Conservation (phyloP, 768 basidiomycete genomes). For the Chalciporus pseudorubinellus region DNA sequence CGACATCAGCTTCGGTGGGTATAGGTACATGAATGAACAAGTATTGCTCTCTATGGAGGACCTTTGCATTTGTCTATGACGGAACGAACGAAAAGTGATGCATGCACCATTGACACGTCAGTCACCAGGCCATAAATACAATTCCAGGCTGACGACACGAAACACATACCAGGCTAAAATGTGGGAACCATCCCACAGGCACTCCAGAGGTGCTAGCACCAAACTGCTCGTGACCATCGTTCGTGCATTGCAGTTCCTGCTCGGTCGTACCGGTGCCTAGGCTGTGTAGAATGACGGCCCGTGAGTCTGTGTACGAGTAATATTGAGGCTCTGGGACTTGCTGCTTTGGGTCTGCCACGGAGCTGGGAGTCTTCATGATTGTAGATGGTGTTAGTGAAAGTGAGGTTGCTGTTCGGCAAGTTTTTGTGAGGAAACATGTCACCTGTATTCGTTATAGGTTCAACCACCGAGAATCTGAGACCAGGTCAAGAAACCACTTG, state of each 20-base stretch:
- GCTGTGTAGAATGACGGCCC: conserved; percentile 93
- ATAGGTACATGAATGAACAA: conserved; percentile 83
- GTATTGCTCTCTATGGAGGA: conserved; percentile 98
- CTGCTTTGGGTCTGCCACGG: conserved; percentile 81
- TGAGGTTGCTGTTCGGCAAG: background rate
- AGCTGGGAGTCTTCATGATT: conserved; percentile 82
- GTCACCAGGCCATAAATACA: background rate
- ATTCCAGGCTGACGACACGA: too few species aligned
- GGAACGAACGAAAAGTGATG: background rate
- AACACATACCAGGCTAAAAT: conserved; percentile 83
- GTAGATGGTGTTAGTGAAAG: conserved; percentile 12
- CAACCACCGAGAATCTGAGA: too few species aligned
- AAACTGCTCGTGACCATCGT: conserved; percentile 87
- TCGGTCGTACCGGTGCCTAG: conserved; percentile 92
- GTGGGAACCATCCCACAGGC: conserved; percentile 84
- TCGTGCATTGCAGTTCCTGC: conserved; percentile 89
- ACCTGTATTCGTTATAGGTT: too few species aligned
- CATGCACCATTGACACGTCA: background rate
- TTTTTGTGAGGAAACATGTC: too few species aligned
- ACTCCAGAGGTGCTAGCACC: conserved; percentile 62
- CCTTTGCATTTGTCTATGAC: conserved; percentile 76
- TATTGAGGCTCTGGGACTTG: conserved; percentile 49
- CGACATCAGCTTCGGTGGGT: conserved; percentile 77
- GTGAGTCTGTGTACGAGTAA: conserved; percentile 80
- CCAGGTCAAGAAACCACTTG: too few species aligned